Evolutionary conservation across 768 basidiomycete genomes (phyloP), one percentile per base, ranked within the genome.

Genomic region (Boletus rubropictus): DNA sequence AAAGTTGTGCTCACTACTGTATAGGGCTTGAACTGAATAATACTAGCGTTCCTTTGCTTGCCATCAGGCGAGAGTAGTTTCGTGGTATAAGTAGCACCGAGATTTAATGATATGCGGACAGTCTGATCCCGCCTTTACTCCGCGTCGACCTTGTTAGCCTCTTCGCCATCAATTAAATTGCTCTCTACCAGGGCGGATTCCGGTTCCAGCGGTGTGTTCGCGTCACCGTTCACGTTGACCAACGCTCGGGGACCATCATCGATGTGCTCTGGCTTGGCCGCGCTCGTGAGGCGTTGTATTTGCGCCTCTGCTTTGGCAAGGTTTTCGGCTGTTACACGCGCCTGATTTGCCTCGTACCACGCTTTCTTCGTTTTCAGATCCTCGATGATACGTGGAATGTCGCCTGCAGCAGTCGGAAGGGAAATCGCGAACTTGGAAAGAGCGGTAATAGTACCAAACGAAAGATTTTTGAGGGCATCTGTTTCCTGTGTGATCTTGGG

Each of bases 281-380:
- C 60, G 32, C 59, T 70, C 32, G 68, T 74, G 46, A 90, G 73
- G 42, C 79, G 79, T 55, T 76, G 69, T 61, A 92, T 87, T 53
- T 86, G 79, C 12, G 75, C 77, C 64, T 91, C 85, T 11, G 85
- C 90, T 68, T 86, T 86, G 32, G 82, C 79, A 42, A 92, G 71
- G 56, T 89, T 88, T 60, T 89, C 87, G 5, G 79, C 77, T 2
- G 89, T 91, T 52, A 78, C 79, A 20, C 80, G 81, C 22, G 78
- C 79, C 67, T 94, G 92, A 70, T 98, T 98, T 27, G 89, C 94
- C 64, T 86, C 82, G 60, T 82, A 96, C 92, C 93, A 98, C 20
- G 83, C 76, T 72, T 93, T 93, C 78, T 98, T 99, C 42, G 81
- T 89, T 67, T 86, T 86, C 48, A 99, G 76, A 64, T 96, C 89